phyloP scores from a whole-genome alignment of 2,329 filamentous ascomycete species.

The Fusarium sp. region DNA sequence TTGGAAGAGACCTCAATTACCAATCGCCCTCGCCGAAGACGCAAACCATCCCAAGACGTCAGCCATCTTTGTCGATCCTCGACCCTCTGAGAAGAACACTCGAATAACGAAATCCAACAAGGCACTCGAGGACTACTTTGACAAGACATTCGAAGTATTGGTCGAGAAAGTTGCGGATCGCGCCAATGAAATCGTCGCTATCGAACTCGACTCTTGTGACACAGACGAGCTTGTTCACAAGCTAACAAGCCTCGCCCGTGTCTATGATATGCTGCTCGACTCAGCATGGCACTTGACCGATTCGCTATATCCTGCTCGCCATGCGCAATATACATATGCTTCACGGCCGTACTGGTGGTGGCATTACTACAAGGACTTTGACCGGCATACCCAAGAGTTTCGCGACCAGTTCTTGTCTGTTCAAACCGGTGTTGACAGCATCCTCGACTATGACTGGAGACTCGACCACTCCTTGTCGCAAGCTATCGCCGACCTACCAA shows the following conservation, averaged over 20 bases:
- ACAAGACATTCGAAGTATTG: conserved; percentile 46
- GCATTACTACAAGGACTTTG: conserved; percentile 56
- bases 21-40: conserved; percentile 53
- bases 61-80: conserved; percentile 48
- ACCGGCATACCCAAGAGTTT: conserved; percentile 49
- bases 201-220: conserved; percentile 15
- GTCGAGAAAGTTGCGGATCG: conserved; percentile 37
- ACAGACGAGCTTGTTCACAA: conserved; percentile 35
- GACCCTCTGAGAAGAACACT: conserved; percentile 41
- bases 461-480: conserved; percentile 55
- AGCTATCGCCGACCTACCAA: conserved; percentile 54
- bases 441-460: conserved; percentile 51
- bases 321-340: conserved; percentile 54
- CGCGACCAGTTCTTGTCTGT: conserved; percentile 51
- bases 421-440: conserved; percentile 47
- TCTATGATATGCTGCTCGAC: conserved; percentile 57
- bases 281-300: conserved; percentile 56
- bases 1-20: conserved; percentile 50
- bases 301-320: conserved; percentile 53
- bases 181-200: conserved; percentile 25
- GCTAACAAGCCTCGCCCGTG: conserved; percentile 39
- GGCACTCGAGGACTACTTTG: conserved; percentile 53
- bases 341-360: conserved; percentile 60
- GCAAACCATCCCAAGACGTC: conserved; percentile 52
- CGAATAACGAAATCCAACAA: conserved; percentile 46